A percentile compares a stretch with the other conserved stretches of the same genome.
Conservation (phyloP, 1,284 basidiomycete species). For the Sphagnurus paluster region DNA sequence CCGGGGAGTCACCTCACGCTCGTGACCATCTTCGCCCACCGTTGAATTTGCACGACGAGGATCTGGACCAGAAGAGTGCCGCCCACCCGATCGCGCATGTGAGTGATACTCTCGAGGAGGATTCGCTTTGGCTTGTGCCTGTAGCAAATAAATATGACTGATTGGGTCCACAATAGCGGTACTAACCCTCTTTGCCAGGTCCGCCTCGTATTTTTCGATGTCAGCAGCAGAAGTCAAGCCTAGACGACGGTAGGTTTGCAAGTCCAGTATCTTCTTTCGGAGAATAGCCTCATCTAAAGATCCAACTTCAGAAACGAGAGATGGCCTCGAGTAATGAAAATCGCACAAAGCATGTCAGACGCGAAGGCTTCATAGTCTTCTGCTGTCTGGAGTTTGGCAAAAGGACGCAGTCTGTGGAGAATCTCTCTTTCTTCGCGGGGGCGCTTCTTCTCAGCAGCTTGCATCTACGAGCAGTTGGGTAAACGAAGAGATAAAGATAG, state of each 20-base stretch:
- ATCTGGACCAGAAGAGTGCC: slow-evolving; percentile 60
- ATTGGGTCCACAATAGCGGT: slow-evolving; percentile 6
- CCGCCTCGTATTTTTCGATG: slow-evolving; percentile 84
- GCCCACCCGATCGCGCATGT: slow-evolving; percentile 43
- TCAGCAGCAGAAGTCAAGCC: slow-evolving; percentile 84
- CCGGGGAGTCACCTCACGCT: slow-evolving; percentile 60
- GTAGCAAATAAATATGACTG: slow-evolving; percentile 10
- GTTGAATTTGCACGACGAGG: slow-evolving; percentile 44
- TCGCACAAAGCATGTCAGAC: slow-evolving; percentile 85
- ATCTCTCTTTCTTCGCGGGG: slow-evolving; percentile 93
- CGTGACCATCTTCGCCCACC: slow-evolving; percentile 56
- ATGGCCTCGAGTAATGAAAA: not conserved
- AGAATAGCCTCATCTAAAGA: slow-evolving; percentile 79
- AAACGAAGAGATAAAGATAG: slow-evolving; percentile 1
- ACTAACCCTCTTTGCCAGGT: slow-evolving; percentile 71
- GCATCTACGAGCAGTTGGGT: slow-evolving; percentile 56
- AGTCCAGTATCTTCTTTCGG: slow-evolving; percentile 82
- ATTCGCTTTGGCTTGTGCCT: slow-evolving; percentile 61
- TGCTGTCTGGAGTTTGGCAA: slow-evolving; percentile 89
- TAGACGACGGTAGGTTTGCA: slow-evolving; percentile 86
- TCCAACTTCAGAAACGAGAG: slow-evolving; percentile 4
- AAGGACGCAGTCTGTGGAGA: slow-evolving; percentile 86
- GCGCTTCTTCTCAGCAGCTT: slow-evolving; percentile 88
- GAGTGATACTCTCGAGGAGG: slow-evolving; percentile 55
- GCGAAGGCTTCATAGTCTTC: slow-evolving; percentile 90